Conservation (phyloP, 495 filamentous ascomycete genomes). For the Venustampulla echinocandica region DNA sequence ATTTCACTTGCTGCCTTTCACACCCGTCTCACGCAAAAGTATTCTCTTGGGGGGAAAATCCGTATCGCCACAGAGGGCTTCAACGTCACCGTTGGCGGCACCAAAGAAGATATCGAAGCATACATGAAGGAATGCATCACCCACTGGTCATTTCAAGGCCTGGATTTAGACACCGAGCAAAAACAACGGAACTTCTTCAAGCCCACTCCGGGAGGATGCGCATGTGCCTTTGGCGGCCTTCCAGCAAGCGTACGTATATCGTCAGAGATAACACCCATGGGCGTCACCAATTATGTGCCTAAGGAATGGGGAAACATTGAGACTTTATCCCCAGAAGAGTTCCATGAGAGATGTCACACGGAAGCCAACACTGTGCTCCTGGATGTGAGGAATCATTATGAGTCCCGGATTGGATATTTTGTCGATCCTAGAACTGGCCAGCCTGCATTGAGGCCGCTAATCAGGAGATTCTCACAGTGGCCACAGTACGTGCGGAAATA, state of each 20-base stretch:
- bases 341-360: slow-evolving; percentile 13
- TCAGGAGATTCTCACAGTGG: slow-evolving; percentile 23
- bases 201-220: slow-evolving; percentile 15
- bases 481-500: slow-evolving; percentile 17
- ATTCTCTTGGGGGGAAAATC: slow-evolving; percentile 18
- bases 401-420: slow-evolving; percentile 24
- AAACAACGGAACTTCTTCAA: slow-evolving; percentile 18
- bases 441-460: slow-evolving; percentile 15
- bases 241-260: slow-evolving; percentile 11
- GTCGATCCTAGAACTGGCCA: slow-evolving; percentile 11
- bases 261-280: slow-evolving; percentile 23
- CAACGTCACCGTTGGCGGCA: slow-evolving; percentile 23
- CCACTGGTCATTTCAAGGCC: slow-evolving; percentile 19
- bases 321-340: slow-evolving; percentile 14
- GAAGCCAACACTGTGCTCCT: slow-evolving; percentile 8
- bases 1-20: slow-evolving; percentile 13
- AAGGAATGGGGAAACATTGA: slow-evolving; percentile 16
- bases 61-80: slow-evolving; percentile 21
- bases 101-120: slow-evolving; percentile 6
- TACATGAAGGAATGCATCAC: slow-evolving; percentile 18
- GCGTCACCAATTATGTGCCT: slow-evolving; percentile 18
- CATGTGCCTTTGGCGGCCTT: slow-evolving; percentile 15
- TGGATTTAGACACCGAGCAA: slow-evolving; percentile 7
- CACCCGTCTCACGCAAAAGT: slow-evolving; percentile 1
- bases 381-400: slow-evolving; percentile 25